Percentiles rank a stretch among this genome's conserved stretches.
phyloP scores from a whole-genome alignment of 805 yeast species.

The Diddensiella santjacobensis region DNA sequence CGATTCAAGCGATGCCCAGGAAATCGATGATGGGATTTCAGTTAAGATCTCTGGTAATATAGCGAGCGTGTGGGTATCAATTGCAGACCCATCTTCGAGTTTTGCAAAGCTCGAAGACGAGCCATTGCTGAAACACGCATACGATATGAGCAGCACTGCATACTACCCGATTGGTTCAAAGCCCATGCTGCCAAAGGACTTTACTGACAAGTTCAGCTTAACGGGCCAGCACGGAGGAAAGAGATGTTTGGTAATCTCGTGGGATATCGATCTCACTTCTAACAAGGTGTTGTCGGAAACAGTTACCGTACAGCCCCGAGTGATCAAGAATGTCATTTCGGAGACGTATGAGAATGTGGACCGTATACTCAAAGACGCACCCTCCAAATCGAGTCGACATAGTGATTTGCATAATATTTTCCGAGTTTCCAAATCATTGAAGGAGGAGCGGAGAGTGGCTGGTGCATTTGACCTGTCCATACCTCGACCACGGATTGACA shows the following conservation, averaged over 20 bases:
- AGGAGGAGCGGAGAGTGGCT: constrained; percentile 31
- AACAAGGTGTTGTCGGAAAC: constrained; percentile 22
- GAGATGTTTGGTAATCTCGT: constrained; percentile 47
- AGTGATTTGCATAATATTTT: constrained; percentile 39
- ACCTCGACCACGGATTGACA: constrained; percentile 12
- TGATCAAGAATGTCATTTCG: constrained; percentile 44
- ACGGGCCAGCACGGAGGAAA: constrained; percentile 38
- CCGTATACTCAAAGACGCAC: constrained; percentile 38
- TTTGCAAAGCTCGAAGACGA: constrained; percentile 31
- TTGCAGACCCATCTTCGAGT: constrained; percentile 83
- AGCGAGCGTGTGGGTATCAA: constrained; percentile 55
- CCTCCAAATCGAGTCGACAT: constrained; percentile 16
- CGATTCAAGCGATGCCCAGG: constrained; percentile 75
- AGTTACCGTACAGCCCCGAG: constrained; percentile 39
- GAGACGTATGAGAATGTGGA: constrained; percentile 66
- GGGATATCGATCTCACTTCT: constrained; percentile 31
- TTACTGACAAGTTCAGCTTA: constrained; percentile 51
- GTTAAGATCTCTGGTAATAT: constrained; percentile 33
- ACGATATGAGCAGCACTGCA: constrained; percentile 57
- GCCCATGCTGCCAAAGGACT: constrained; percentile 65
- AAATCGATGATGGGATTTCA: constrained; percentile 91
- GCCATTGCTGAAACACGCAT: constrained; percentile 52
- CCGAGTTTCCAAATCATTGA: constrained; percentile 32
- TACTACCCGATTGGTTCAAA: constrained; percentile 65
- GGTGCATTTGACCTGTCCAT: constrained; percentile 42